Evolutionary conservation across 345 rosid genomes (phyloP).

Genomic region (Cardamine resedifolia): DNA sequence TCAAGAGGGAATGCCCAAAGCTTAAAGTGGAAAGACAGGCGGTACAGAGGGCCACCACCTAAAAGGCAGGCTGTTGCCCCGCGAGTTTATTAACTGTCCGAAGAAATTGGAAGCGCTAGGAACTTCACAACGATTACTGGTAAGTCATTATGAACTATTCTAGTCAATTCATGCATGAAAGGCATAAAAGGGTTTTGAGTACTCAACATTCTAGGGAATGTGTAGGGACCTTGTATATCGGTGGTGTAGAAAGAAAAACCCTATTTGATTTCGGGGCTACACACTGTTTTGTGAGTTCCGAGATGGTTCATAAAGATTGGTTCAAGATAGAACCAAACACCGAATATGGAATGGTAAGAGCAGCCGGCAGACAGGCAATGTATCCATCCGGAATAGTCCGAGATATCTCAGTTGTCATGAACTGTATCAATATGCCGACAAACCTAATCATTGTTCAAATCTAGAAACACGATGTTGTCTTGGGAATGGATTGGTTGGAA

Average conservation of each 20-base stretch:
- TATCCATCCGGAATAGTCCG: no score
- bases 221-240: not conserved
- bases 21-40: not conserved
- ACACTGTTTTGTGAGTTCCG: not conserved
- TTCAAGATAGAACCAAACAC: not conserved
- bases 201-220: not conserved
- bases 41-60: accelerated
- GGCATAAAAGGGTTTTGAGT: no score
- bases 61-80: not conserved
- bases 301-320: not conserved
- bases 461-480: no score
- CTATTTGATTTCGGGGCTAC: not conserved
- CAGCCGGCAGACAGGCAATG: not conserved
- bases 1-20: not conserved
- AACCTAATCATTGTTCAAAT: no score
- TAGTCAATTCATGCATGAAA: no score
- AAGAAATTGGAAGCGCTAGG: no score
- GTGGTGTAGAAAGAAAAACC: not conserved
- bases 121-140: not conserved
- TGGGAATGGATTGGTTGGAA: no score
- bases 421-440: no score
- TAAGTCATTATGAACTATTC: no score
- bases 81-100: not conserved
- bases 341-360: not conserved
- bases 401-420: no score